Evolutionary conservation across 352 stramenopile genomes (phyloP).

Genomic region (Pythium insidiosum): DNA sequence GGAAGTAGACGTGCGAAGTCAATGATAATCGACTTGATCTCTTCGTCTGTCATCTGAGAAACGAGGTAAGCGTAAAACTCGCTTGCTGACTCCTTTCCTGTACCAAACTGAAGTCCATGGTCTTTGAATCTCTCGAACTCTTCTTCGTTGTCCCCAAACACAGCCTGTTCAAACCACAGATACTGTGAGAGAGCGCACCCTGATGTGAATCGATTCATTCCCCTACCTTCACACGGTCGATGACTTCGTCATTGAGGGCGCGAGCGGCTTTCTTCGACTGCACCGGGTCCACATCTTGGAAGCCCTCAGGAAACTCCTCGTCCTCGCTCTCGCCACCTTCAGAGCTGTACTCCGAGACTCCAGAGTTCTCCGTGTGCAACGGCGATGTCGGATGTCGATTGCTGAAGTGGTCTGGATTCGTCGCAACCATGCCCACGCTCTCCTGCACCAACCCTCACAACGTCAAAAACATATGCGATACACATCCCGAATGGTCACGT

Average conservation of each 20-base stretch:
- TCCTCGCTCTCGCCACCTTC: slow-evolving; percentile 40
- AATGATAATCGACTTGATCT: slow-evolving; percentile 62
- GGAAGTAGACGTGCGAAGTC: slow-evolving; percentile 76
- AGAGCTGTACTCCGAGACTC: slow-evolving; percentile 45
- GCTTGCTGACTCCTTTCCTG: slow-evolving; percentile 45
- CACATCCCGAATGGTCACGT: neutral
- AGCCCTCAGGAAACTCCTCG: slow-evolving; percentile 30
- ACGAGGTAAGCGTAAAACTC: slow-evolving; percentile 66
- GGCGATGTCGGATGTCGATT: slow-evolving; percentile 17
- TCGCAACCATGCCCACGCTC: slow-evolving; percentile 35
- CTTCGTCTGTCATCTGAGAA: slow-evolving; percentile 34
- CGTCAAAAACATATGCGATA: neutral
- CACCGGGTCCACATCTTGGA: slow-evolving; percentile 73
- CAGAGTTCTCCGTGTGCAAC: slow-evolving; percentile 3
- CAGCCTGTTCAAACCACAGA: too few relatives aligned
- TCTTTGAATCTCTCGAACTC: slow-evolving; percentile 77
- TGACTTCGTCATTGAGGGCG: slow-evolving; percentile 75
- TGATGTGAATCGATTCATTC: neutral
- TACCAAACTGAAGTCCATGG: slow-evolving; percentile 69
- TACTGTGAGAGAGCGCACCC: neutral
- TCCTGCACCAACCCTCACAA: slow-evolving; percentile 15
- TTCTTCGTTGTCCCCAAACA: slow-evolving; percentile 36
- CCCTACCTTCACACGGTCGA: slow-evolving; percentile 39
- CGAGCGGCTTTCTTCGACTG: slow-evolving; percentile 64
- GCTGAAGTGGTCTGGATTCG: slow-evolving; percentile 30